A percentile compares a stretch with the other conserved stretches of the same genome.
Conservation (phyloP, 768 basidiomycete genomes). For the Russula ochroleuca region DNA sequence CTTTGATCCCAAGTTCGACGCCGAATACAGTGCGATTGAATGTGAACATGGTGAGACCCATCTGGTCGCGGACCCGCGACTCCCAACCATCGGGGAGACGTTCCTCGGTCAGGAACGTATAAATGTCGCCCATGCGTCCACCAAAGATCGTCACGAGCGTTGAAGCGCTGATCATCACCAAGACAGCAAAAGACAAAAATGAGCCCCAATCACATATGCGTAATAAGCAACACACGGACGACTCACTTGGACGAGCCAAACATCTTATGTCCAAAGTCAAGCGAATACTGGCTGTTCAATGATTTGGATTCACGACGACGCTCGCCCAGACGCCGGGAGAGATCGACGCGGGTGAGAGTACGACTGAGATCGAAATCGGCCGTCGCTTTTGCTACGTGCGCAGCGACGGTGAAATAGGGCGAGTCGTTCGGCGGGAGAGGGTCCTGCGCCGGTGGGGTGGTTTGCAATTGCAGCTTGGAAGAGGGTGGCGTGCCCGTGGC, state of each 20-base stretch:
- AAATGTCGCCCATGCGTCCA: conserved; percentile 52
- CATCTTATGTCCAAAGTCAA: conserved; percentile 48
- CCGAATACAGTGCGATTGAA: conserved; percentile 45
- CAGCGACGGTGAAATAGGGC: conserved; percentile 12
- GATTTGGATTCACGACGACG: conserved; percentile 55
- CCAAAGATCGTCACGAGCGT: conserved; percentile 65
- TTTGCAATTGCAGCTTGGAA: background rate
- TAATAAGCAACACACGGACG: background rate
- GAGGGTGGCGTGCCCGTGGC: conserved; percentile 52
- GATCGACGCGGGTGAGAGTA: conserved; percentile 51
- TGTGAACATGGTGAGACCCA: conserved; percentile 54
- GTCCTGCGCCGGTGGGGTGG: background rate
- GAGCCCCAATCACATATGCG: background rate
- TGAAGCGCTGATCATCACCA: conserved; percentile 43
- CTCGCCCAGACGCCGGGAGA: conserved; percentile 53
- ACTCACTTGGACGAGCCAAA: conserved; percentile 68
- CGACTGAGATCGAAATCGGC: conserved; percentile 25
- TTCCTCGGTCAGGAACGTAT: conserved; percentile 57
- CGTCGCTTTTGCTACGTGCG: conserved; percentile 7
- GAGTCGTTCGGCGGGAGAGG: conserved; percentile 13
- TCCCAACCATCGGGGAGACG: conserved; percentile 71
- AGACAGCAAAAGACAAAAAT: background rate
- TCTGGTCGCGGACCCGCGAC: conserved; percentile 47
- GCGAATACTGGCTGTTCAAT: conserved; percentile 54
- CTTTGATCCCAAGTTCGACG: conserved; percentile 35